Conservation (phyloP, 495 filamentous ascomycete species). For the Neurospora pannonica region DNA sequence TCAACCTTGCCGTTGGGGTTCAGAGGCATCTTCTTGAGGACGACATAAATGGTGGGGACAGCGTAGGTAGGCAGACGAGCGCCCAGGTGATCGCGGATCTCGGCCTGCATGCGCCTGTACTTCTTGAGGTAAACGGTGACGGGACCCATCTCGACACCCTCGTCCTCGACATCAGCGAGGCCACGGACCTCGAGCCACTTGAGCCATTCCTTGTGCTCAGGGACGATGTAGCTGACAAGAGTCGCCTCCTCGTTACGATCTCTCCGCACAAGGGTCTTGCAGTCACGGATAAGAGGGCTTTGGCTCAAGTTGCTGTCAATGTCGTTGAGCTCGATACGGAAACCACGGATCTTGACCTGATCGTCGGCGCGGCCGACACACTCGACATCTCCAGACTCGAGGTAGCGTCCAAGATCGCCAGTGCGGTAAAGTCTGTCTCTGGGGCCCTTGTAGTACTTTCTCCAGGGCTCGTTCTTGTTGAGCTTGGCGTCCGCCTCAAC, state of each 20-base stretch:
- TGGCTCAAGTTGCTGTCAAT: slow-evolving; percentile 79
- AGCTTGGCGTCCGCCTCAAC: slow-evolving; percentile 49
- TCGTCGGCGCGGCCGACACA: slow-evolving; percentile 74
- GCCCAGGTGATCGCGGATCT: slow-evolving; percentile 66
- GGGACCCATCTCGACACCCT: slow-evolving; percentile 36
- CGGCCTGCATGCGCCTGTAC: slow-evolving; percentile 57
- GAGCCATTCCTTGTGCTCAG: slow-evolving; percentile 64
- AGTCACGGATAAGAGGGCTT: slow-evolving; percentile 73
- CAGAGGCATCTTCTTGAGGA: slow-evolving; percentile 70
- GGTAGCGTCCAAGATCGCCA: slow-evolving; percentile 72
- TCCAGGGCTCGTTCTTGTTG: slow-evolving; percentile 57
- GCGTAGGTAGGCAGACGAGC: slow-evolving; percentile 71
- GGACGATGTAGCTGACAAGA: slow-evolving; percentile 85
- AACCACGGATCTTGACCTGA: slow-evolving; percentile 93
- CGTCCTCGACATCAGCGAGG: slow-evolving; percentile 39
- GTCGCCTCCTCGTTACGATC: slow-evolving; percentile 87
- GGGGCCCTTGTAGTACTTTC: slow-evolving; percentile 69
- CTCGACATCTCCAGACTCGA: slow-evolving; percentile 63
- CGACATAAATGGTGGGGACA: slow-evolving; percentile 69
- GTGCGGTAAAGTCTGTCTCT: slow-evolving; percentile 80
- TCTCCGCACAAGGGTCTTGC: slow-evolving; percentile 76
- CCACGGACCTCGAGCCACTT: slow-evolving; percentile 52
- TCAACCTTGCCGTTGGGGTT: slow-evolving; percentile 97
- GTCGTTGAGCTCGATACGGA: slow-evolving; percentile 89
- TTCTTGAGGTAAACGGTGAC: slow-evolving; percentile 45